A percentile compares a stretch with the other conserved stretches of the same genome.
Evolutionary conservation across 148 eudicot species (phyloP).

Genomic region (Limonium bicolor): DNA sequence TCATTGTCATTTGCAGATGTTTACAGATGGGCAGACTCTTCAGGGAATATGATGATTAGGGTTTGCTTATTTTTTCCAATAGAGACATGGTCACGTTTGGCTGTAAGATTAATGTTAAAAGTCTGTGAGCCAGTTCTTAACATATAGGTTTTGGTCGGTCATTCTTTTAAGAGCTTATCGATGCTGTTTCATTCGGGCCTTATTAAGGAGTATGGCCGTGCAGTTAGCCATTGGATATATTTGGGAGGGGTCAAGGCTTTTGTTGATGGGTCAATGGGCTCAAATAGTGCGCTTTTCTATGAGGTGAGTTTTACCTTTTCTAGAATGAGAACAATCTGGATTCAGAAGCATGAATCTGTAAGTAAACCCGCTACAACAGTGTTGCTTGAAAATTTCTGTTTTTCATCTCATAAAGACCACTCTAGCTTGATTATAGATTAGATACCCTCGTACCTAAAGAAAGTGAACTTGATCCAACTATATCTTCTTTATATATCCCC

Average conservation of each 20-base stretch:
- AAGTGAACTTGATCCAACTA: too few species aligned
- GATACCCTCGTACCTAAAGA: too few species aligned
- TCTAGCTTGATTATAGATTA: too few species aligned
- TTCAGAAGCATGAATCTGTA: too few species aligned
- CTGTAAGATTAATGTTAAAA: conserved; percentile 33
- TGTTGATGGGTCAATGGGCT: conserved; percentile 91
- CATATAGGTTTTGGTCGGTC: conserved; percentile 61
- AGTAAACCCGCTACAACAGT: too few species aligned
- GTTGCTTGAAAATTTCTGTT: too few species aligned
- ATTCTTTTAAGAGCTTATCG: conserved; percentile 2
- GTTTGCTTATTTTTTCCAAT: conserved; percentile 84
- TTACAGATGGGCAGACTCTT: conserved; percentile 71
- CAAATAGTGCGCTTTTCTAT: conserved; percentile 82
- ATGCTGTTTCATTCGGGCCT: conserved; percentile 27
- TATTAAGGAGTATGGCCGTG: conserved; percentile 38
- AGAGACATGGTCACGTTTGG: conserved; percentile 70
- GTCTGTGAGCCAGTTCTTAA: conserved; percentile 26
- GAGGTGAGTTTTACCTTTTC: conserved; percentile 64
- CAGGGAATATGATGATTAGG: conserved; percentile 67
- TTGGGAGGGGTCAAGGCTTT: conserved; percentile 91
- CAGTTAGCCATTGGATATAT: conserved; percentile 68
- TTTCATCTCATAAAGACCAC: too few species aligned
- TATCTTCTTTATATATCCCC: conserved; percentile 39
- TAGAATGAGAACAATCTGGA: too few species aligned
- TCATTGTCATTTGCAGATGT: conserved; percentile 79